Evolutionary conservation across 169 alveolate species (phyloP), one percentile per base, ranked within the genome.

Genomic region (Plasmodium knowlesi): DNA sequence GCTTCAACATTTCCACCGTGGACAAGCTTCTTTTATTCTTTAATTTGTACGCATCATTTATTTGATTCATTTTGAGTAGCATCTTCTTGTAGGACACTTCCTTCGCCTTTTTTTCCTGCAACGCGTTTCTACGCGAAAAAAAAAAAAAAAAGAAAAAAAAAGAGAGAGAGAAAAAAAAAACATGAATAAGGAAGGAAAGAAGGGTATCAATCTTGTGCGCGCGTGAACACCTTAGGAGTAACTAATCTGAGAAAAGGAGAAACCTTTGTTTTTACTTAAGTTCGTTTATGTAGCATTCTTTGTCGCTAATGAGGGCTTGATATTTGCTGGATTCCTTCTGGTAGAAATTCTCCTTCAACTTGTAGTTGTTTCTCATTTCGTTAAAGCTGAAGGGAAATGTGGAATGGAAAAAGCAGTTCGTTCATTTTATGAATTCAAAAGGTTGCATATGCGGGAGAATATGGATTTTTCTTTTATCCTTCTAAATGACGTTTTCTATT

Each of bases 1-100:
- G 94, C 50, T 88, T 88, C 72, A 88, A 70, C 81, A 88, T 28
- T 50, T 88, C 94, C 14, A 88, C 94, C 5, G 94, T 88, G 5
- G 94, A 88, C 70, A 88, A 54, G 39, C 94, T 88, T 88, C 94
- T 88, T 88, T 88, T 88, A 79, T 88, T 88, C 70, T 88, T 88
- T 72, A 88, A 88, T 30, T 88, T 88, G 81, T 88, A 88, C 39
- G 94, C 32, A 19, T 88, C 94, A 46, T 88, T 88, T 88, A 88
- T 78, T 78, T 88, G 94, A 79, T 88, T 88, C 94, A 88, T 88
- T 88, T 88, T 88, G 57, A 88, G 81, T 37, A 88, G 30, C 94
- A 88, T 78, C 82, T 88, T 88, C 39, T 88, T 88, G 67, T 88
- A 88, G 43, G 94, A 78, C 53, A 88, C 73, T 71, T 88, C 94